phyloP scores from a whole-genome alignment of 208 protist genomes.

The Trypanosoma congolense region DNA sequence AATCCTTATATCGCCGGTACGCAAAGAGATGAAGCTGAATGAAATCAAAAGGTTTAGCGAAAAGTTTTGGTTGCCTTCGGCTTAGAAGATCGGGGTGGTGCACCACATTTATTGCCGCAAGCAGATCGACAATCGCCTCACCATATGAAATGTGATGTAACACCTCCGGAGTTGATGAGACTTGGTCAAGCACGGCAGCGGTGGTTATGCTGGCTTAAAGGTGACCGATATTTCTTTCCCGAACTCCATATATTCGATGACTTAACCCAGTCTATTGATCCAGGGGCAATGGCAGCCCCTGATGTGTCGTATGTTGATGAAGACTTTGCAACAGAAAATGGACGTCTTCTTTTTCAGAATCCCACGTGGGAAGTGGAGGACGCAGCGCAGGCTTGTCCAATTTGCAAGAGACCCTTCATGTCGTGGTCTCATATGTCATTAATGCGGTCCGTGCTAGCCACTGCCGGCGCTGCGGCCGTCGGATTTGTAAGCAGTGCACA shows the following conservation, averaged over 20 bases:
- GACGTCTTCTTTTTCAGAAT: slow-evolving; percentile 36
- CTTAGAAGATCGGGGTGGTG: not conserved
- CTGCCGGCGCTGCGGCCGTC: slow-evolving; percentile 66
- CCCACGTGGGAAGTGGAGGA: slow-evolving; percentile 61
- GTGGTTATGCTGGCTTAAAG: slow-evolving; percentile 17
- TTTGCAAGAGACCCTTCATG: slow-evolving; percentile 34
- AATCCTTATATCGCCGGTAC: not conserved
- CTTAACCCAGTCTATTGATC: slow-evolving; percentile 19
- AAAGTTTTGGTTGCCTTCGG: slow-evolving; percentile 14
- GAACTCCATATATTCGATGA: slow-evolving; percentile 16
- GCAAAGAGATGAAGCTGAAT: not conserved
- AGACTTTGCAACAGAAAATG: slow-evolving; percentile 29
- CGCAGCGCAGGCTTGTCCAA: slow-evolving; percentile 29
- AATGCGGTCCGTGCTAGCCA: slow-evolving; percentile 39
- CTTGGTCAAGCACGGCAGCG: no score
- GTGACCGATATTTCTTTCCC: slow-evolving; percentile 62
- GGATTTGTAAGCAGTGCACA: slow-evolving; percentile 55
- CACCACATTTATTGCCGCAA: not conserved
- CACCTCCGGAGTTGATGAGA: no score
- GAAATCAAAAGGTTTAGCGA: slow-evolving; percentile 1
- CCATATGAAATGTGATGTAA: no score
- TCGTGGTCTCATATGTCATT: slow-evolving; percentile 21
- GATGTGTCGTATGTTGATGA: slow-evolving; percentile 26
- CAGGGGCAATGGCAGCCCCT: not conserved
- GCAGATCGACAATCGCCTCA: no score